Conservation (phyloP, 2,329 filamentous ascomycete species). For the Ophiostoma sp. region DNA sequence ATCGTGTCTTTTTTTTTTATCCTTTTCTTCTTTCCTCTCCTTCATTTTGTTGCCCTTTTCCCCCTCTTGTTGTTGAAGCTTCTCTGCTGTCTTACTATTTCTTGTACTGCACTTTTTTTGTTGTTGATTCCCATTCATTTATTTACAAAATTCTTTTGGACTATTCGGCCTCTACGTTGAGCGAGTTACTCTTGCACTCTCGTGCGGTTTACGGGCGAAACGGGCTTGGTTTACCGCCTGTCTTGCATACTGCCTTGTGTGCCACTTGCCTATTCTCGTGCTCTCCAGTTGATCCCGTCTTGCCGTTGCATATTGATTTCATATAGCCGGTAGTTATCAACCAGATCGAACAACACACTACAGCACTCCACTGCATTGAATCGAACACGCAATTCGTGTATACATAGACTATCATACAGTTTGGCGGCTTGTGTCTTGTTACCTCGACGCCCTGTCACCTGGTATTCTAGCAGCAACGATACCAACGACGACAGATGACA, state of each 20-base stretch:
- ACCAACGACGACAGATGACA: background rate
- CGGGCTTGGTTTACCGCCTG: background rate
- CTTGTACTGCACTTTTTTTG: background rate
- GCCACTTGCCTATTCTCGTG: background rate
- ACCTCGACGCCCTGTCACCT: background rate
- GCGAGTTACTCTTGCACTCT: background rate
- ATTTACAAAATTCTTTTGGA: background rate
- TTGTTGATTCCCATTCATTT: conserved; percentile 18
- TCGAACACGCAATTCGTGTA: too few species aligned
- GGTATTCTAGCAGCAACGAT: background rate
- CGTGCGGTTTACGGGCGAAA: conserved; percentile 1
- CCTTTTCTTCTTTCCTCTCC: background rate
- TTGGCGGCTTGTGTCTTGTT: background rate
- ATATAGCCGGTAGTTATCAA: background rate
- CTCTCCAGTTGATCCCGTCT: background rate
- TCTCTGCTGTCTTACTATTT: background rate
- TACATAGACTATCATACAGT: too few species aligned
- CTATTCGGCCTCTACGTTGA: background rate
- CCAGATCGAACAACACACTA: background rate
- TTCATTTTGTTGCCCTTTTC: background rate
- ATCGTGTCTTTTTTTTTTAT: background rate
- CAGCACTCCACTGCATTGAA: background rate
- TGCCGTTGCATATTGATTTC: background rate
- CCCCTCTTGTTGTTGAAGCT: background rate
- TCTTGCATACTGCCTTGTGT: background rate